Evolutionary conservation across 805 yeast genomes (phyloP).

Genomic region (Torulaspora microellipsoides): DNA sequence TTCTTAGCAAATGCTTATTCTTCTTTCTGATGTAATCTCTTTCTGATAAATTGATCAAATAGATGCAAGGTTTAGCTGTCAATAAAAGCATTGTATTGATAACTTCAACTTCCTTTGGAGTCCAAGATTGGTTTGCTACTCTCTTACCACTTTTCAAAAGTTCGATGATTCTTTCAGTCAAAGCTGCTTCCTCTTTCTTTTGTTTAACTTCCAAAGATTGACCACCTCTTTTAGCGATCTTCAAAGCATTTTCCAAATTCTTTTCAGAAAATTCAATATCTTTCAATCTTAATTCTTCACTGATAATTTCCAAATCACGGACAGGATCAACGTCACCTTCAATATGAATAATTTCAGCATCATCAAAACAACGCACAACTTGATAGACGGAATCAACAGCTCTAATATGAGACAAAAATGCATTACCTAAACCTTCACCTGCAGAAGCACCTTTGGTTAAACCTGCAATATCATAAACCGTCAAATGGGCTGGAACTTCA

Average conservation of each 20-base stretch:
- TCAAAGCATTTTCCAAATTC: constrained; percentile 71
- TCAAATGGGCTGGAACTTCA: constrained; percentile 86
- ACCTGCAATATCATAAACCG: constrained; percentile 97
- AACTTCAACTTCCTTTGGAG: constrained; percentile 82
- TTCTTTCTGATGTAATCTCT: constrained; percentile 80
- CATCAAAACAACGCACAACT: constrained; percentile 96
- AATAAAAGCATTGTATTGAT: constrained; percentile 82
- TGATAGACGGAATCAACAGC: constrained; percentile 98
- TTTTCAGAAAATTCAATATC: constrained; percentile 93
- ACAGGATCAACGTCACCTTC: constrained; percentile 96
- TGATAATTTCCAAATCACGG: constrained; percentile 88
- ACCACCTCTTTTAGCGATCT: constrained; percentile 81
- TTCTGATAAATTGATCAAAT: constrained; percentile 85
- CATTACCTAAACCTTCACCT: constrained; percentile 98
- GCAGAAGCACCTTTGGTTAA: constrained; percentile 93
- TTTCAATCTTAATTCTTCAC: constrained; percentile 88
- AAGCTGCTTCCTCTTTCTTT: constrained; percentile 77
- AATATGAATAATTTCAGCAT: constrained; percentile 95
- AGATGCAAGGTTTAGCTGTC: constrained; percentile 94
- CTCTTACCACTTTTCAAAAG: constrained; percentile 80
- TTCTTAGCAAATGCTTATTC: constrained; percentile 77
- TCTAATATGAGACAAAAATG: constrained; percentile 92
- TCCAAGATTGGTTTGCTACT: constrained; percentile 84
- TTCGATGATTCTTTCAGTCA: constrained; percentile 68
- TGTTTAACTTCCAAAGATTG: constrained; percentile 85